Evolutionary conservation across 192 early-diverging fungal species (phyloP), one percentile per base, ranked within the genome.

Genomic region (Linnemannia exigua): DNA sequence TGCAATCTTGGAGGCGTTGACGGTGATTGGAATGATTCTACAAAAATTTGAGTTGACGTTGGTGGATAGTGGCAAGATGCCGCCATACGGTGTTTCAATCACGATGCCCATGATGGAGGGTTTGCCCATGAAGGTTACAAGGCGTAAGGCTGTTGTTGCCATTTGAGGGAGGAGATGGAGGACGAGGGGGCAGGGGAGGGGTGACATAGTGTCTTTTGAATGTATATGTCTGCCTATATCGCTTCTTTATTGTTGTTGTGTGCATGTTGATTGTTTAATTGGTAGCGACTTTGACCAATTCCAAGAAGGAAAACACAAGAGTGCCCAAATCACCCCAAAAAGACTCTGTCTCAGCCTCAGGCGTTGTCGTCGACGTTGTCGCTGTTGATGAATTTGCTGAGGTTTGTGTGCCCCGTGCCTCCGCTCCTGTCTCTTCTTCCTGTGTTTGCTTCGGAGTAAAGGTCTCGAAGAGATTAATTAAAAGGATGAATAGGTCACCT

Each of bases 1-100:
- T 20, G 84, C 88, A 6, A 89, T 74, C 2, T 47, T 89, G 14
- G 80, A 89, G 71, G 70, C 77, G 0, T 19, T 89, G 12, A 77
- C 87, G 7, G 63, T 85, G 25, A 76, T 82, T 12, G 63, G 58
- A n/a, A 25, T 82, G 31, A 50, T 89, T 31, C 33, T 89, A 5
- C 76, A 72, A 68, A 28, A 67, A 19, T 89, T 82, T 80, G 47
- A 61, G 12, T 79, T 89, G 37, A 31, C 52, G 33, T 54, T 79
- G 38, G 72, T 52, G 5, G 22, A 72, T 9, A 37, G 41, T 17
- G 37, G n/a, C 44, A 44, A 72, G 38, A 20, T 25, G 1, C 70
- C 70, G 22, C 17, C 0, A 48, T 72, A 50, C 31, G 70, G 47
- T 25, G 47, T 33, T 8, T 44, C 41, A 1, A 25, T 72, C 11